phyloP scores from a whole-genome alignment of 164 flowering plant genomes.

The Annona cherimola region DNA sequence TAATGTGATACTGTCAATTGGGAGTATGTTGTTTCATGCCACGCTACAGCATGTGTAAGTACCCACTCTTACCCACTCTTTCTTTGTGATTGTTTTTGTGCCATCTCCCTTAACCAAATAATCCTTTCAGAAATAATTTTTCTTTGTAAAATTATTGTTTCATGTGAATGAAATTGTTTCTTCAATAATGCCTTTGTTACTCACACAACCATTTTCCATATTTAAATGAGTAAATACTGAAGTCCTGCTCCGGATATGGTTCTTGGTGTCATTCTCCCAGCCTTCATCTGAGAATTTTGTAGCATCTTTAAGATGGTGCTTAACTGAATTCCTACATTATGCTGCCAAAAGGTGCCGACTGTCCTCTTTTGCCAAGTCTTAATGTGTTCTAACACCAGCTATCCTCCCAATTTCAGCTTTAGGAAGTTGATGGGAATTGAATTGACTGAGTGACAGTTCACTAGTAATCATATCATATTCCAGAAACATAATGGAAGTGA shows the following conservation, averaged over 20 bases:
- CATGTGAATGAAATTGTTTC: not conserved
- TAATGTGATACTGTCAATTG: slow-evolving; percentile 72
- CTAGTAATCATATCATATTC: too few relatives aligned
- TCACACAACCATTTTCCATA: not conserved
- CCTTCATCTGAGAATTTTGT: not conserved
- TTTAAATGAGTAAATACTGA: not conserved
- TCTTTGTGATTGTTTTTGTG: not conserved
- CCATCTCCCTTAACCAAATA: not conserved
- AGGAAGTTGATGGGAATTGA: too few relatives aligned
- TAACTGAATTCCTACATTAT: not conserved
- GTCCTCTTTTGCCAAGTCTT: not conserved
- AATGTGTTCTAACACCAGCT: too few relatives aligned
- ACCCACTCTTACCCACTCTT: not conserved
- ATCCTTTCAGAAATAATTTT: not conserved
- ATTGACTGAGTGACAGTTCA: too few relatives aligned
- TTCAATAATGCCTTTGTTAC: not conserved
- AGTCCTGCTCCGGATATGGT: not conserved
- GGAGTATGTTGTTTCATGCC: slow-evolving; percentile 81
- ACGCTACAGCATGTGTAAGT: slow-evolving; percentile 76
- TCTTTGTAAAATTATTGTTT: not conserved
- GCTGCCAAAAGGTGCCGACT: not conserved
- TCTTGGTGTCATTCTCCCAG: not conserved
- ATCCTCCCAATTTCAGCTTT: too few relatives aligned
- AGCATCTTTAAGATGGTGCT: not conserved
- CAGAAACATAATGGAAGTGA: too few relatives aligned